phyloP scores from a whole-genome alignment of 139 green algal genomes.

The Raphidocelis subcapitata region DNA sequence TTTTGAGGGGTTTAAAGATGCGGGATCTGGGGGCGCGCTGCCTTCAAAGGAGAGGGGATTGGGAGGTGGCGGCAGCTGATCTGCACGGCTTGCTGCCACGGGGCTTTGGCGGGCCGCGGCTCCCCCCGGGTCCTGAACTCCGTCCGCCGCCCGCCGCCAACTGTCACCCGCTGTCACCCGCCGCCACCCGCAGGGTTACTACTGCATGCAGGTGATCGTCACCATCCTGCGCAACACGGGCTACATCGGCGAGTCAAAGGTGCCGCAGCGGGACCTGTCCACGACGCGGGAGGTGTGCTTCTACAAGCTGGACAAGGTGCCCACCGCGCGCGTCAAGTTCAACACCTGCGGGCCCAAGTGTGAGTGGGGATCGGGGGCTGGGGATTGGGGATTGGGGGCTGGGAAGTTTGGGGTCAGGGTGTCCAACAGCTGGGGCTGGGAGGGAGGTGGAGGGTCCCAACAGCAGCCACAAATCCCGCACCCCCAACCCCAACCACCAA shows the following conservation, averaged over 20 bases:
- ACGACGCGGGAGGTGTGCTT: constrained; percentile 21
- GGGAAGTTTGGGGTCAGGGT: background rate
- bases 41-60: no score
- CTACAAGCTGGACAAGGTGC: constrained; percentile 23
- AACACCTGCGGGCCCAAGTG: constrained; percentile 7
- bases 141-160: no score
- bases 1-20: background rate
- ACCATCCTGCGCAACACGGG: constrained; percentile 14
- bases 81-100: no score
- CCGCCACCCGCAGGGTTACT: constrained; percentile 8
- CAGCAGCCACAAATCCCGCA: no score
- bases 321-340: constrained; percentile 7
- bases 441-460: no score
- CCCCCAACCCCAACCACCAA: no score
- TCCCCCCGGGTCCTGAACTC: no score
- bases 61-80: no score
- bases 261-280: background rate
- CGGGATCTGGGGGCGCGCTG: background rate
- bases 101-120: no score
- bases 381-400: no score
- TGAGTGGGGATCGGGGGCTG: background rate
- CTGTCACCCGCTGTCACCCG: background rate
- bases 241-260: background rate
- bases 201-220: constrained; percentile 15
- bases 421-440: no score